Percentiles rank a stretch among this genome's conserved stretches.
phyloP scores from a whole-genome alignment of 768 basidiomycete species.

The Amanita pallidorosea region DNA sequence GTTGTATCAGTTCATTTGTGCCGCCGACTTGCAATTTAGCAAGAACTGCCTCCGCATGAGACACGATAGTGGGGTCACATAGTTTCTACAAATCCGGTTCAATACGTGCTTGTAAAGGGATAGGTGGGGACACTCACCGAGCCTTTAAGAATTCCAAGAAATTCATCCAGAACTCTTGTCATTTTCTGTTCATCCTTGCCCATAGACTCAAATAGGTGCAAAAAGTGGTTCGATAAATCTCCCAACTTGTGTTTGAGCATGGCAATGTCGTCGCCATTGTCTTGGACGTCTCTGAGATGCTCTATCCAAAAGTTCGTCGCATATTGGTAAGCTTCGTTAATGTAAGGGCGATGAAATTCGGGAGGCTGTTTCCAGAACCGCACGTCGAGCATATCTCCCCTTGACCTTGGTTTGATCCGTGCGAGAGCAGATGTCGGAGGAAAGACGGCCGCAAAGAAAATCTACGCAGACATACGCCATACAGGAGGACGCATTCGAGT shows the following conservation, averaged over 20 bases:
- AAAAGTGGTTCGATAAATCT: background rate
- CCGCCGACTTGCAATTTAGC: background rate
- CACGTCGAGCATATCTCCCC: background rate
- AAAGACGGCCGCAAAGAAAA: background rate
- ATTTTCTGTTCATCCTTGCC: background rate
- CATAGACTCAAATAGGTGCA: background rate
- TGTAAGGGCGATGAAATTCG: background rate
- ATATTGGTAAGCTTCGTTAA: conserved; percentile 1
- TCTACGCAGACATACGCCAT: conserved; percentile 2
- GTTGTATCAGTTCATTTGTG: background rate
- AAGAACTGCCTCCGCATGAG: background rate
- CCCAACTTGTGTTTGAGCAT: background rate
- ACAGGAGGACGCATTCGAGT: background rate
- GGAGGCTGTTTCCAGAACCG: background rate
- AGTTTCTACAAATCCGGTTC: background rate
- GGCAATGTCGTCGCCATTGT: background rate
- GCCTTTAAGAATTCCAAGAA: background rate
- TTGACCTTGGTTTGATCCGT: background rate
- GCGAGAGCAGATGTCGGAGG: background rate
- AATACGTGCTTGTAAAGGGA: too few relatives aligned
- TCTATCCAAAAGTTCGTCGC: background rate
- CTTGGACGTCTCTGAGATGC: background rate
- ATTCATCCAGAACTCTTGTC: background rate
- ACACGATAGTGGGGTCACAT: background rate
- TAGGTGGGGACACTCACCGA: background rate